A percentile compares a stretch with the other conserved stretches of the same genome.
Conservation (phyloP, 1,139 yeast genomes). For the Blastobotrys ciferrii region DNA sequence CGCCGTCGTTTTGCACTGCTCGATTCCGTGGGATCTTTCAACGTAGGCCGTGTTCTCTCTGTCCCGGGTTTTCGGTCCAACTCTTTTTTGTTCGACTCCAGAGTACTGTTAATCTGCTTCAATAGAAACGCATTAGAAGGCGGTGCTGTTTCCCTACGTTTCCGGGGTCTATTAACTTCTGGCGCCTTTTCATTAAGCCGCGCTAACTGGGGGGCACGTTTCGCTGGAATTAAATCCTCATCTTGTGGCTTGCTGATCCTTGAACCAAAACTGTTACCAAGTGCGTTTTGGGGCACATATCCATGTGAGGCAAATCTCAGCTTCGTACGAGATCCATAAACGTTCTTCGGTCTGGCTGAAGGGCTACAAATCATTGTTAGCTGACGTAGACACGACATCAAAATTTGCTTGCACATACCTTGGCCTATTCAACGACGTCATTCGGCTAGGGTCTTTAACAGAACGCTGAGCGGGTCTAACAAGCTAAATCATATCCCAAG, state of each 20-base stretch:
- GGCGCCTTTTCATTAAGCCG: not conserved
- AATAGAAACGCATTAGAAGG: not conserved
- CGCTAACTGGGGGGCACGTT: not conserved
- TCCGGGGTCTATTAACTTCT: not conserved
- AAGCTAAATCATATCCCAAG: not conserved
- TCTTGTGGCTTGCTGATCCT: not conserved
- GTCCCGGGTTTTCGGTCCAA: not conserved
- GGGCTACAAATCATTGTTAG: not conserved
- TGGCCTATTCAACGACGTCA: not conserved
- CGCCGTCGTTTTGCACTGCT: constrained; percentile 3
- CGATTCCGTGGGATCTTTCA: not conserved
- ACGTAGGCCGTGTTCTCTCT: not conserved
- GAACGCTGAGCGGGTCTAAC: not conserved
- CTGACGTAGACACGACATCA: not conserved
- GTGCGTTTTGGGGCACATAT: not conserved
- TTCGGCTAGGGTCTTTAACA: not conserved
- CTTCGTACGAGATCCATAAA: not conserved
- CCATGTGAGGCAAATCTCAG: not conserved
- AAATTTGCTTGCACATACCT: not conserved
- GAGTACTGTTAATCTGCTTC: not conserved
- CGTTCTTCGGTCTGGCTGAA: not conserved
- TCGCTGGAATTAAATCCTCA: not conserved
- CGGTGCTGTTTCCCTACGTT: constrained; percentile 1
- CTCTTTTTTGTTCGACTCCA: not conserved
- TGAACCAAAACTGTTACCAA: not conserved